Percentiles rank a stretch among this genome's conserved stretches.
These are phyloP conservation scores for Plasmodium vinckei DNA, from an alignment of 169 alveolate genomes.

Conservation along the genomic window DNA sequence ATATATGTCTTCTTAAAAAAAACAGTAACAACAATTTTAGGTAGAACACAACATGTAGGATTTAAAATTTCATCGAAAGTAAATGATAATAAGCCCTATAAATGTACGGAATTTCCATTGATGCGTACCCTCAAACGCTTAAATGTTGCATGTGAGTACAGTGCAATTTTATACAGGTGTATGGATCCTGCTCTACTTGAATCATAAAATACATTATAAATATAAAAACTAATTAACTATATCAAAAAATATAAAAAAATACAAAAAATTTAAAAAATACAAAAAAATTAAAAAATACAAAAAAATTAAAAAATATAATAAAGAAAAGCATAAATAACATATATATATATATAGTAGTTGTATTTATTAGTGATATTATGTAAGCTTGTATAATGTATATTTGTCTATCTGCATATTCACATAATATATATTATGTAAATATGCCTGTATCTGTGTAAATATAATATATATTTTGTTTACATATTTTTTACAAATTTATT, in stretches of 20 bases:
- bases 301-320: conserved; percentile 18
- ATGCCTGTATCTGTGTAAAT: not conserved
- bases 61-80: too few species aligned
- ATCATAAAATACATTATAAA: not conserved
- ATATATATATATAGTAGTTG: conserved; percentile 1
- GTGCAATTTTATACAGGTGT: not conserved
- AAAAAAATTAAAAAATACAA: conserved; percentile 3
- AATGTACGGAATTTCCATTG: not conserved
- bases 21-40: not conserved
- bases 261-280: conserved; percentile 6
- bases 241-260: conserved; percentile 15
- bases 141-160: not conserved
- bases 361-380: not conserved
- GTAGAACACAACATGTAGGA: not conserved
- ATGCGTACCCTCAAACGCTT: not conserved
- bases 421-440: not conserved
- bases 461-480: conserved; percentile 5
- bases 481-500: conserved; percentile 17
- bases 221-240: not conserved
- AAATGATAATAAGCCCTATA: not conserved
- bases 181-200: not conserved
- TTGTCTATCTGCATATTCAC: conserved; percentile 3
- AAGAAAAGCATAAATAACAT: conserved; percentile 6
- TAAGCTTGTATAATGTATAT: not conserved
- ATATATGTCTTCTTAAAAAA: not conserved